phyloP scores from a whole-genome alignment of 805 yeast genomes.

The Candida berthetii region DNA sequence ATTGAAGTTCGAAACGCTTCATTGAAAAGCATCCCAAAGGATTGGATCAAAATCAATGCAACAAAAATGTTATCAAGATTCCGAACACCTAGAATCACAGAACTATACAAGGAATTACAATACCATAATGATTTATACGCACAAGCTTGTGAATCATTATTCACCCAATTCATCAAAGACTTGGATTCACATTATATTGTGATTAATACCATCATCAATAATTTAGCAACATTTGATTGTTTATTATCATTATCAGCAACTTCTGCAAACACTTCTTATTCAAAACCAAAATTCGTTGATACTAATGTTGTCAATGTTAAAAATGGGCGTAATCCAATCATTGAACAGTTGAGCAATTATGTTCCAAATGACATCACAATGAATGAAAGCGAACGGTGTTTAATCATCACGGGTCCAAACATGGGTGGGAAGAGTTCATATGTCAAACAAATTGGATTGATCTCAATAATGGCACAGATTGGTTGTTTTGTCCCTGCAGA shows the following conservation, averaged over 20 bases:
- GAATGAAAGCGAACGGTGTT: conserved; percentile 53
- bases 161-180: conserved; percentile 39
- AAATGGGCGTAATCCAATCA: conserved; percentile 83
- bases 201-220: conserved; percentile 42
- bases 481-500: conserved; percentile 86
- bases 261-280: conserved; percentile 57
- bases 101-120: conserved; percentile 47
- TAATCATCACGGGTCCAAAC: conserved; percentile 90
- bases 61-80: conserved; percentile 67
- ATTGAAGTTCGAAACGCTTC: conserved; percentile 66
- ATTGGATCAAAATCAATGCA: conserved; percentile 74
- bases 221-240: conserved; percentile 65
- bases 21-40: conserved; percentile 49
- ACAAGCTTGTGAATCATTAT: conserved; percentile 24
- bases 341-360: conserved; percentile 44
- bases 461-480: conserved; percentile 78
- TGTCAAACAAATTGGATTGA: conserved; percentile 82
- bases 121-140: conserved; percentile 49
- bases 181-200: conserved; percentile 37
- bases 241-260: conserved; percentile 63
- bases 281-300: conserved; percentile 57
- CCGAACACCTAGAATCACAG: conserved; percentile 52
- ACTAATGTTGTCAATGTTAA: conserved; percentile 41
- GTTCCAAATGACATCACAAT: conserved; percentile 83
- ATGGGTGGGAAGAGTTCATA: conserved; percentile 97